Conservation (phyloP, 768 basidiomycete genomes). For the Hirschioporus abietinus region DNA sequence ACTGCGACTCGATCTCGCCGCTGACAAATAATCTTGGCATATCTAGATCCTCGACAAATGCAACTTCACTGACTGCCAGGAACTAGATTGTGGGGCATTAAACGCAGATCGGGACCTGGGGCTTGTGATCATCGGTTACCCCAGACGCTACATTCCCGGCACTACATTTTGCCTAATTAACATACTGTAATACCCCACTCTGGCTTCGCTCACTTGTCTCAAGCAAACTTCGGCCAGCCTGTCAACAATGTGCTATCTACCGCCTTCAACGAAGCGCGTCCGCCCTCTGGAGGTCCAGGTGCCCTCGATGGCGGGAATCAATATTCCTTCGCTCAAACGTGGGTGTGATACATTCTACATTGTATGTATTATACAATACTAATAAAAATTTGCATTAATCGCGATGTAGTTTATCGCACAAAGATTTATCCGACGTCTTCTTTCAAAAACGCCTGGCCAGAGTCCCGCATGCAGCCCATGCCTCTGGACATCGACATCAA, state of each 20-base stretch:
- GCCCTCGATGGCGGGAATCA: neutral
- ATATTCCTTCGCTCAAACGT: neutral
- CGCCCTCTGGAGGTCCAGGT: constrained; percentile 1
- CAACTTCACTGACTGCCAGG: neutral
- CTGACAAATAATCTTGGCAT: neutral
- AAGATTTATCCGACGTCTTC: neutral
- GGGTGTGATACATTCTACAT: no score
- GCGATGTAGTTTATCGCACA: neutral
- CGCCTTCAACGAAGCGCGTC: neutral
- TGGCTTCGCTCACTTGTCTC: neutral
- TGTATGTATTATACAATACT: neutral
- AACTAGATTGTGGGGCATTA: constrained; percentile 1
- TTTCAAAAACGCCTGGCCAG: neutral
- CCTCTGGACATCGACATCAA: neutral
- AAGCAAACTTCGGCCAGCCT: neutral
- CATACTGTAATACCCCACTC: neutral
- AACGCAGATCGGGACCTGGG: neutral
- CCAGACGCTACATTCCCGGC: neutral
- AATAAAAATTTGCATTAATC: neutral
- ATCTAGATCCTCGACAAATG: neutral
- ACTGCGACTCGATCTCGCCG: neutral
- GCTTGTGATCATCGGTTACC: neutral
- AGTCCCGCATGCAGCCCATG: neutral
- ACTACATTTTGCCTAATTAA: neutral
- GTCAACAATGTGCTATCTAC: neutral